Evolutionary conservation across 768 basidiomycete species (phyloP).

Genomic region (Amanita pallidorosea): DNA sequence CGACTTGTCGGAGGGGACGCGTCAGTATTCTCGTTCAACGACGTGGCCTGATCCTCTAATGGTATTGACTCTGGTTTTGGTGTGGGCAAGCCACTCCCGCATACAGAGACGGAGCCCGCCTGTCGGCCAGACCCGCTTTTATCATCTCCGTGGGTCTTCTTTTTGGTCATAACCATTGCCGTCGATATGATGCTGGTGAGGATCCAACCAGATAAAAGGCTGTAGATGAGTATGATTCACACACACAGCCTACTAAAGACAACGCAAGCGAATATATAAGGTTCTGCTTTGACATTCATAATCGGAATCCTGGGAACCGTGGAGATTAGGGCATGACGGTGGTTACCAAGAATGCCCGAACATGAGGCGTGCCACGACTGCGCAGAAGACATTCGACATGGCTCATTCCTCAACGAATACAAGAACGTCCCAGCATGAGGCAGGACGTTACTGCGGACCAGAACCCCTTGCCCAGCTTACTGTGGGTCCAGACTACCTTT

Average conservation of each 20-base stretch:
- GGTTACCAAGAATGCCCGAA: neutral
- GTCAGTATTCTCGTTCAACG: neutral
- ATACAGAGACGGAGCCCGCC: neutral
- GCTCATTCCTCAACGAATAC: neutral
- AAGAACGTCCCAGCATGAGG: neutral
- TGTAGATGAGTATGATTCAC: neutral
- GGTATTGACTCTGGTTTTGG: neutral
- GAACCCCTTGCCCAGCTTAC: neutral
- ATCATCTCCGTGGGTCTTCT: neutral
- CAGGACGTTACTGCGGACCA: neutral
- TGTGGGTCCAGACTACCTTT: neutral
- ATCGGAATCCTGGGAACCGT: neutral
- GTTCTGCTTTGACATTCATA: neutral
- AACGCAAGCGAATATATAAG: neutral
- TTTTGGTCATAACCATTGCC: neutral
- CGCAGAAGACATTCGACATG: neutral
- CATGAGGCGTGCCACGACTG: conserved; percentile 1
- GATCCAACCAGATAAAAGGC: conserved; percentile 3
- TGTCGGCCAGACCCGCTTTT: neutral
- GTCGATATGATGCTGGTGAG: neutral
- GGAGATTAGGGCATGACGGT: neutral
- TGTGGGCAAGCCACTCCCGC: neutral
- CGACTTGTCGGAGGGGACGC: neutral
- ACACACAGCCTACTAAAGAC: neutral
- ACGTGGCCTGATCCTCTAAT: neutral